phyloP scores from a whole-genome alignment of 2,329 filamentous ascomycete genomes.

The Stenocarpella maydis region DNA sequence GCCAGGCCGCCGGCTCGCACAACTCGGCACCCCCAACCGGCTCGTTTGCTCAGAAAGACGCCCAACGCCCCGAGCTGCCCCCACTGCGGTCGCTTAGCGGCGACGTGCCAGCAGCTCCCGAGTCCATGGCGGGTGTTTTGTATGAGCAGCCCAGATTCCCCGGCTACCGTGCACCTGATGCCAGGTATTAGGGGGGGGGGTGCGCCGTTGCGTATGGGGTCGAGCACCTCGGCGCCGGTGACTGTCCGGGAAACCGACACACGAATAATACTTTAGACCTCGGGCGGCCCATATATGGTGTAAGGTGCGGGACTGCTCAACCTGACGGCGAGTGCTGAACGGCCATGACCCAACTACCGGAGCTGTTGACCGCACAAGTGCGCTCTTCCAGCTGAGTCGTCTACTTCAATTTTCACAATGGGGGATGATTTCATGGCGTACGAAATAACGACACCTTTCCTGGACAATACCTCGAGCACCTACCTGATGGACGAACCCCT shows the following conservation, averaged over 20 bases:
- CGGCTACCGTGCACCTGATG: slow-evolving; percentile 54
- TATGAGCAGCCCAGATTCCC: slow-evolving; percentile 61
- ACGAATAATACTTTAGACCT: neutral
- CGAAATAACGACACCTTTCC: slow-evolving; percentile 9
- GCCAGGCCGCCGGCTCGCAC: slow-evolving; percentile 38
- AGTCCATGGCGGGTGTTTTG: slow-evolving; percentile 73
- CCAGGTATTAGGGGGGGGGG: slow-evolving; percentile 38
- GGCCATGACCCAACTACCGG: neutral
- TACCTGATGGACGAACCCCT: neutral
- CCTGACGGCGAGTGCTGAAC: neutral
- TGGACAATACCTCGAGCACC: neutral
- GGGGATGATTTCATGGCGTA: slow-evolving; percentile 19
- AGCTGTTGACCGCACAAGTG: neutral
- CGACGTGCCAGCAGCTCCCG: slow-evolving; percentile 54
- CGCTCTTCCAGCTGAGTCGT: neutral
- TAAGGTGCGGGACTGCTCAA: neutral
- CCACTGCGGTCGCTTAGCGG: slow-evolving; percentile 63
- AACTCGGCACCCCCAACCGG: slow-evolving; percentile 36
- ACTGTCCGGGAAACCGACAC: neutral
- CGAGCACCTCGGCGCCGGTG: neutral
- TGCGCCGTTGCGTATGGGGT: neutral
- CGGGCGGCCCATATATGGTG: neutral
- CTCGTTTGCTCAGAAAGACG: slow-evolving; percentile 41
- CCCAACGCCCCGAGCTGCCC: slow-evolving; percentile 59
- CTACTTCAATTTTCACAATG: neutral